Conservation (phyloP, 345 rosid genomes). For the Erucastrum elatum region DNA sequence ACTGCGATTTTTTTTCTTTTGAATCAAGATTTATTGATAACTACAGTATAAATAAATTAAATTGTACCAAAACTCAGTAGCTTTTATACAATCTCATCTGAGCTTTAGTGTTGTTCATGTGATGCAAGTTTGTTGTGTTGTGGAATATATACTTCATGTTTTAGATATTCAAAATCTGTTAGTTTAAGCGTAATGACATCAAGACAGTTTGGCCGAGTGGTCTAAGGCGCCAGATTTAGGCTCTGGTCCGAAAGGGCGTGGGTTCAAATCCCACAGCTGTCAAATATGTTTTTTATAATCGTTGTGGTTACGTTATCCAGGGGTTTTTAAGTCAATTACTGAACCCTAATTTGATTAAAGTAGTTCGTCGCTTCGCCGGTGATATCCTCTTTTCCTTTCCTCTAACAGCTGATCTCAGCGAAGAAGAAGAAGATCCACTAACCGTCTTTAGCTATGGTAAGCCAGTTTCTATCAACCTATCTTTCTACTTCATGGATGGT, state of each 20-base stretch:
- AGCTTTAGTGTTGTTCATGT: neutral
- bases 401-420: neutral
- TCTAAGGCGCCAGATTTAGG: constrained; percentile 99
- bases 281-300: neutral
- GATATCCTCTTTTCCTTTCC: neutral
- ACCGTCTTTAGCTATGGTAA: constrained; percentile 16
- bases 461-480: neutral
- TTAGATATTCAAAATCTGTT: too few species aligned
- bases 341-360: constrained; percentile 22
- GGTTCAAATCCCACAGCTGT: constrained; percentile 99
- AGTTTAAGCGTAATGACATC: neutral
- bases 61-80: neutral
- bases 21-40: neutral
- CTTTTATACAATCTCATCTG: neutral
- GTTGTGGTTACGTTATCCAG: neutral
- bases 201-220: constrained; percentile 99
- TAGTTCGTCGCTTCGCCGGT: neutral
- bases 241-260: constrained; percentile 99
- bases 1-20: neutral
- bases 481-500: neutral
- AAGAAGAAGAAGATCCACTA: constrained; percentile 27
- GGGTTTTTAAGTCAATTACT: constrained; percentile 27
- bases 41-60: neutral
- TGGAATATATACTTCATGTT: neutral
- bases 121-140: neutral